phyloP scores from a whole-genome alignment of 345 rosid species.

The Pistacia vera region DNA sequence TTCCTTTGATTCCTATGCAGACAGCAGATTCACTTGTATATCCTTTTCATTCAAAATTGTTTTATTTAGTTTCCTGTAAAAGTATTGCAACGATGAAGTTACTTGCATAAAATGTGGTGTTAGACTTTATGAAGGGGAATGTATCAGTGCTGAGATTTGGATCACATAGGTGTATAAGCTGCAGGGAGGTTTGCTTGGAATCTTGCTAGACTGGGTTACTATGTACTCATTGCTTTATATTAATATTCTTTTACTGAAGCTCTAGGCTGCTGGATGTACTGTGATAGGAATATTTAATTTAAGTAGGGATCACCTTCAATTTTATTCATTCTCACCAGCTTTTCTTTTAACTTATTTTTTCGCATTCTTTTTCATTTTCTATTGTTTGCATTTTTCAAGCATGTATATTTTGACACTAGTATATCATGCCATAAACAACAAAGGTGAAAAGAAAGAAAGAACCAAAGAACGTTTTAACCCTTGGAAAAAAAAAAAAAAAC shows the following conservation, averaged over 20 bases:
- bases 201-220: neutral
- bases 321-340: neutral
- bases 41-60: no score
- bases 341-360: neutral
- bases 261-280: neutral
- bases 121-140: neutral
- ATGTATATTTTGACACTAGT: constrained; percentile 1
- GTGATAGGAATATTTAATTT: neutral
- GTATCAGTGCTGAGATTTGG: neutral
- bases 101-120: neutral
- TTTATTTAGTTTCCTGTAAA: no score
- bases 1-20: no score
- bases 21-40: no score
- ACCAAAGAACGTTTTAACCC: constrained; percentile 25
- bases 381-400: neutral
- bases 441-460: constrained; percentile 2
- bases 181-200: neutral
- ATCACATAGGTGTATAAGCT: no score
- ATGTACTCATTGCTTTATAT: neutral
- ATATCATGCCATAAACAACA: neutral
- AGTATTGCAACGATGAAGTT: neutral
- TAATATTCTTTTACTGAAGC: neutral
- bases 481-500: constrained; percentile 6
- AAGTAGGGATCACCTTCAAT: neutral
- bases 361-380: neutral